Conservation (phyloP, 1,284 basidiomycete species). For the Caloboletus inedulis region DNA sequence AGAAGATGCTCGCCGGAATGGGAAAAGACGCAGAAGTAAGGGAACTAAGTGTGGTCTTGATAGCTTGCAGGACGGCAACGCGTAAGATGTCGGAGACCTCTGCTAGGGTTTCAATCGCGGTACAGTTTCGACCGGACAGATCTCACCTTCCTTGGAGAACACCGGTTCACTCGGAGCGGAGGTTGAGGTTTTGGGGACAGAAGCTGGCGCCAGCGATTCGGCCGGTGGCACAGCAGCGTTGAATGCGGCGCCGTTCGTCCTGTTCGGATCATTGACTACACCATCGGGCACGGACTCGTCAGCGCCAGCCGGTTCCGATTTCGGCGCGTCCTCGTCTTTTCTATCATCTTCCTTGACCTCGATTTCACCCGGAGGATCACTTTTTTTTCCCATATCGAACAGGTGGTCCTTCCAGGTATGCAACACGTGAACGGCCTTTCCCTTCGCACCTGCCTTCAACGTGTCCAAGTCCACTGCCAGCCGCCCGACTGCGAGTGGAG, state of each 20-base stretch:
- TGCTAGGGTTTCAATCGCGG: slow-evolving; percentile 23
- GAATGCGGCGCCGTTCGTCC: slow-evolving; percentile 6
- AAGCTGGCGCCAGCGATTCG: slow-evolving; percentile 1
- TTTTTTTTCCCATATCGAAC: slow-evolving; percentile 64
- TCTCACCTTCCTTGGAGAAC: slow-evolving; percentile 27
- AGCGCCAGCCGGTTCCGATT: slow-evolving; percentile 8
- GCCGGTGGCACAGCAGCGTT: slow-evolving; percentile 5
- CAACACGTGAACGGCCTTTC: slow-evolving; percentile 68
- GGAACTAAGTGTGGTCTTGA: slow-evolving; percentile 46
- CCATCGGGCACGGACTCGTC: slow-evolving; percentile 11
- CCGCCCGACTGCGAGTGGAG: slow-evolving; percentile 67
- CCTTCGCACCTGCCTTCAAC: slow-evolving; percentile 50
- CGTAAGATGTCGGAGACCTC: slow-evolving; percentile 68
- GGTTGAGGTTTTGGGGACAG: slow-evolving; percentile 2
- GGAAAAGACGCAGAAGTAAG: slow-evolving; percentile 62
- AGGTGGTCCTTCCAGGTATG: slow-evolving; percentile 72
- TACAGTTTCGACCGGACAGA: slow-evolving; percentile 4
- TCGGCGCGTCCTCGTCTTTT: slow-evolving; percentile 15
- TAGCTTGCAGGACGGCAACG: slow-evolving; percentile 68
- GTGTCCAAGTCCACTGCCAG: slow-evolving; percentile 57
- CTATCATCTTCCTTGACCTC: slow-evolving; percentile 22
- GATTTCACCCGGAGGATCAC: slow-evolving; percentile 49
- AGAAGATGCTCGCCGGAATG: slow-evolving; percentile 72
- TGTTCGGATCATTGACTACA: slow-evolving; percentile 18
- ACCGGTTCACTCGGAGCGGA: slow-evolving; percentile 13